phyloP scores from a whole-genome alignment of 306 rosid genomes.

The Gillenia trifoliata region DNA sequence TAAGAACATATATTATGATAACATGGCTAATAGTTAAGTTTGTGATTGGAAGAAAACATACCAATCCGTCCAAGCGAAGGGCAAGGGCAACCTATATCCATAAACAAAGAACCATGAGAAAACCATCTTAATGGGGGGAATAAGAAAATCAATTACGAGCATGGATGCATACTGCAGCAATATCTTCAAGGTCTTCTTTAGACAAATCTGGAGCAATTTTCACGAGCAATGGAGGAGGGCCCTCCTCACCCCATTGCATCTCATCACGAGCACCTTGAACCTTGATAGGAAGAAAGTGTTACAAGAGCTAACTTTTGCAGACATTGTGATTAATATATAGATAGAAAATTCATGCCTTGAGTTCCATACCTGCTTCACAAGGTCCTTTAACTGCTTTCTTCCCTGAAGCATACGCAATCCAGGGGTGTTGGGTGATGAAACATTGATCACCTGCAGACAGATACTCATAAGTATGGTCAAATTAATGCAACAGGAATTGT shows the following conservation, averaged over 20 bases:
- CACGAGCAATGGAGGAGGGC: conserved; percentile 96
- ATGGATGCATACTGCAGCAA: conserved; percentile 75
- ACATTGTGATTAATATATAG: conserved; percentile 3
- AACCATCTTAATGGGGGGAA: conserved; percentile 7
- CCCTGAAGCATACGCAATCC: conserved; percentile 99
- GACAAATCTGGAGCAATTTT: conserved; percentile 99
- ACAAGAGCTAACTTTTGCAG: conserved; percentile 23
- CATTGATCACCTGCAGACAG: conserved; percentile 75
- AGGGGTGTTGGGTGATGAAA: conserved; percentile 98
- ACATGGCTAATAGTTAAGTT: conserved; percentile 10
- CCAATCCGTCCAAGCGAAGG: conserved; percentile 95
- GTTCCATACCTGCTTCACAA: conserved; percentile 79
- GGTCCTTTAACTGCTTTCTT: conserved; percentile 93
- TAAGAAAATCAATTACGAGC: background rate
- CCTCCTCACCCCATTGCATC: conserved; percentile 99
- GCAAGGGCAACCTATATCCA: conserved; percentile 73
- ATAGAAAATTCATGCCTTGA: background rate
- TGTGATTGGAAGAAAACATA: conserved; percentile 30
- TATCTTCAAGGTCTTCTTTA: conserved; percentile 95
- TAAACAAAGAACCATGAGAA: conserved; percentile 28
- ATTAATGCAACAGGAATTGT: conserved; percentile 1
- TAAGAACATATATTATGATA: too few species aligned
- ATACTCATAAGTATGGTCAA: conserved; percentile 4
- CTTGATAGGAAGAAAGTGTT: conserved; percentile 38
- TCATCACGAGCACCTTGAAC: conserved; percentile 98